Evolutionary conservation across 805 yeast genomes (phyloP), one percentile per base, ranked within the genome.

Genomic region (Cephaloascus fragrans): DNA sequence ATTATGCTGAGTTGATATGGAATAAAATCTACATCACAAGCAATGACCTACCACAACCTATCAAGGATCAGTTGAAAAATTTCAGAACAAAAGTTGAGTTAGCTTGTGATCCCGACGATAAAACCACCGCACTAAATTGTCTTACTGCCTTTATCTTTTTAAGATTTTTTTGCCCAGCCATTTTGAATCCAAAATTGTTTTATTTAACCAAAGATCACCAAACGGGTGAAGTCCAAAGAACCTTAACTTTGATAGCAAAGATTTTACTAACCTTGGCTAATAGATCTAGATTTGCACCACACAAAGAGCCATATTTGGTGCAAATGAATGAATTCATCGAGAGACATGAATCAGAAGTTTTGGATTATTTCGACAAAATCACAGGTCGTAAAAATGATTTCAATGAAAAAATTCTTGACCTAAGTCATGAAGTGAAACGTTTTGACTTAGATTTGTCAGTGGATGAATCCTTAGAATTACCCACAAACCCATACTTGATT

Each of bases 91-190:
- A 75, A 44, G 74, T 86, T 18, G 94, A 82, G 47, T 54, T 75
- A 32, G 73, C 75, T 9, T 69, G 76, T 43, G 77, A 73, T 44
- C 76, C 80, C 1, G 67, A 61, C 12, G 82, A 79, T 49, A 62
- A 64, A 41, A 50, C 55, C 2, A 66, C 71, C 1, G 71, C 87
- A 0, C 63, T 82, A 42, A 82, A 88, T 51, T 83, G 95, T 37
- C 61, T 89, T 26, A 74, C 93, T 17, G 88, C 96, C 1, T 84
- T 93, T 50, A 62, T 90, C 10, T 93, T 90, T 54, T 61, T 90
- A 43, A 65, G 96, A 43, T 85, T 81, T 56, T 73, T 88, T 46
- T 88, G 96, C 50, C 97, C 98, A 0, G 95, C 96, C 0, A 73
- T 90, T 20, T 61, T 93, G 52, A 89, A 87, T 50, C 98, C 98